Evolutionary conservation across 2,329 filamentous ascomycete genomes (phyloP).

Genomic region (Falciphora oryzae): DNA sequence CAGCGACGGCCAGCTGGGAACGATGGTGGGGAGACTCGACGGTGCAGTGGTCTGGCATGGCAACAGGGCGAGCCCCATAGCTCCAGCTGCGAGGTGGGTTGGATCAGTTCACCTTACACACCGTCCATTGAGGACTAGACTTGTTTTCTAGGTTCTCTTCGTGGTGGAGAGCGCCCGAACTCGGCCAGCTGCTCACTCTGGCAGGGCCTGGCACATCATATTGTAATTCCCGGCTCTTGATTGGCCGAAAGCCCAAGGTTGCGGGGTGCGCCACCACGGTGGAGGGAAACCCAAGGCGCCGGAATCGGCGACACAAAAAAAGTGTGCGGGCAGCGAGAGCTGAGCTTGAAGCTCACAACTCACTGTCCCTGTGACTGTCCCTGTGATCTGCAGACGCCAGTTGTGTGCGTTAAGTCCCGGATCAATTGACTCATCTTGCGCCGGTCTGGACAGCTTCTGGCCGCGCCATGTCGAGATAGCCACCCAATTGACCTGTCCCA

Average conservation of each 20-base stretch:
- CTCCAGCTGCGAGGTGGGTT: too few relatives aligned
- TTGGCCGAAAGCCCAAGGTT: neutral
- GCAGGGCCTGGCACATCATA: neutral
- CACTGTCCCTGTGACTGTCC: conserved; percentile 7
- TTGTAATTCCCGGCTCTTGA: conserved; percentile 2
- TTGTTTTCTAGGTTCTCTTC: too few relatives aligned
- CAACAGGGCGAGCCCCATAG: too few relatives aligned
- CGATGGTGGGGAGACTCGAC: too few relatives aligned
- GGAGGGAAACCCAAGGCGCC: neutral
- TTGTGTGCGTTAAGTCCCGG: too few relatives aligned
- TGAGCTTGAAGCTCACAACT: conserved; percentile 2
- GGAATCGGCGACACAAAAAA: conserved; percentile 8
- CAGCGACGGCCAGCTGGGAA: too few relatives aligned
- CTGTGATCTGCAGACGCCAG: conserved; percentile 6
- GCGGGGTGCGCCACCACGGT: neutral
- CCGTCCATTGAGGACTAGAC: too few relatives aligned
- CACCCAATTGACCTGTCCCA: conserved; percentile 14
- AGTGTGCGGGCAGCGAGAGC: neutral
- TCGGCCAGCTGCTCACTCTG: neutral
- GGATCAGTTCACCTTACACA: too few relatives aligned
- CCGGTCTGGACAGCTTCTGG: neutral
- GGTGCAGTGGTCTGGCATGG: too few relatives aligned
- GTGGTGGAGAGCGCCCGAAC: too few relatives aligned
- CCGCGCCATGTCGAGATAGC: conserved; percentile 11
- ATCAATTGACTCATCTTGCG: conserved; percentile 3